Evolutionary conservation across 192 early-diverging fungal genomes (phyloP), one percentile per base, ranked within the genome.

Genomic region (Chytriomyces sp.): DNA sequence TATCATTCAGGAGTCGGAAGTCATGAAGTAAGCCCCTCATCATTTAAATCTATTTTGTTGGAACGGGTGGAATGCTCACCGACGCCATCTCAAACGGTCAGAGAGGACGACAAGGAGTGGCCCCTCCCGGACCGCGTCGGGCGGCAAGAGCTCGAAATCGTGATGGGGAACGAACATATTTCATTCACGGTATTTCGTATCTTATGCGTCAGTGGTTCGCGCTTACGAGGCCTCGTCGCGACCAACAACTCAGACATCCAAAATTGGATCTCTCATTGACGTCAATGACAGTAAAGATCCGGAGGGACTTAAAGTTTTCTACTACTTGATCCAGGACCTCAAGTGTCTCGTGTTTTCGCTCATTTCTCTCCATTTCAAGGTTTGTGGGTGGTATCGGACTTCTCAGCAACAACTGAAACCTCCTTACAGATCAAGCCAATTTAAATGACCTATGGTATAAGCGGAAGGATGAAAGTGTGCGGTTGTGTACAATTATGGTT

Each of bases 241-340:
- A 28, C 12, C 22, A 74, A 28, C 4, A 41, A 31, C 12, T 25
- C 69, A 98, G 87, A 96, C 96, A 1, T 83, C 93, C 52, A 96
- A 96, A 73, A 90, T 99, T 37, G 90, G 93, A 1, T 97, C 96
- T 10, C 80, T 99, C 59, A 90, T 91, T 0, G 96, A 99, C 64
- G 92, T 97, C 4, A 89, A 91, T 62, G 85, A 89, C 26, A 93
- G 92, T 66, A 82, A 92, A 34, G 98, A 99, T 73, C 94, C 98
- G 5, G 95, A 98, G 52, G 96, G 95, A 17, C 83, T 99, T 32
- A 89, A 93, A 28, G 90, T 91, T 4, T 93, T 99, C 59, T 99
- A 99, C 76, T 99, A 97, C 73, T 76, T 99, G 62, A 89, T 97
- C n/a, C 96, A 99, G 80, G 98, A 99, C 80, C 86, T 99, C 39